These are phyloP conservation scores for Betula pendula DNA, from an alignment of 306 rosid species.

Conservation along the genomic window DNA sequence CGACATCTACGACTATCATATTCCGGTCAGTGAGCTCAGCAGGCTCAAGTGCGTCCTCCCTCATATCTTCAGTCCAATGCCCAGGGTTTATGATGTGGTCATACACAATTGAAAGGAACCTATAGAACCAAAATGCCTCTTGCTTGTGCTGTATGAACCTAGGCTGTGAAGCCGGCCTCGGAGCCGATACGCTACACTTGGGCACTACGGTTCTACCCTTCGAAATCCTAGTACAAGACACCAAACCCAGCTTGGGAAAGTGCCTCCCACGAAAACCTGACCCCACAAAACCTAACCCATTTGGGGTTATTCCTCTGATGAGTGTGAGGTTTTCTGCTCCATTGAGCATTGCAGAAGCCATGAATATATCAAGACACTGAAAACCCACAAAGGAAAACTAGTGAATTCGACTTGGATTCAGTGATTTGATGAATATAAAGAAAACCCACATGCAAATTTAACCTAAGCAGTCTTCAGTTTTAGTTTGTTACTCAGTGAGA, in stretches of 20 bases:
- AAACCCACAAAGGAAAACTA: slow-evolving; percentile 17
- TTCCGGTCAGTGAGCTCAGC: slow-evolving; percentile 70
- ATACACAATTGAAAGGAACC: slow-evolving; percentile 86
- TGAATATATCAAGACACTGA: slow-evolving; percentile 26
- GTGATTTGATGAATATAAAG: slow-evolving; percentile 10
- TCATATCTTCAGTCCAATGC: slow-evolving; percentile 96
- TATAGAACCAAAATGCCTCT: slow-evolving; percentile 93
- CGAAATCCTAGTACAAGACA: slow-evolving; percentile 34
- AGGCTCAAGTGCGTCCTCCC: slow-evolving; percentile 93
- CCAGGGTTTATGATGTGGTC: slow-evolving; percentile 91
- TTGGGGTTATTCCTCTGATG: slow-evolving; percentile 44
- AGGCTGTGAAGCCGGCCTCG: slow-evolving; percentile 83
- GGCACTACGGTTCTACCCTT: slow-evolving; percentile 34
- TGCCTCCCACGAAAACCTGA: slow-evolving; percentile 46
- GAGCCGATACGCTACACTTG: slow-evolving; percentile 63
- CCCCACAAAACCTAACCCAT: slow-evolving; percentile 42
- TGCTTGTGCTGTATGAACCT: slow-evolving; percentile 94
- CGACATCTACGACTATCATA: slow-evolving; percentile 85
- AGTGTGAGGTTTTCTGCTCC: slow-evolving; percentile 67
- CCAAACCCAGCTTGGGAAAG: slow-evolving; percentile 42
- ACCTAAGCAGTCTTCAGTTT: background rate
- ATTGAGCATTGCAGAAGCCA: slow-evolving; percentile 69
- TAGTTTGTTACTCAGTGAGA: background rate
- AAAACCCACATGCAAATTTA: slow-evolving; percentile 9
- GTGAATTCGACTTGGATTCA: slow-evolving; percentile 5